phyloP scores from a whole-genome alignment of 1,139 yeast genomes.

The Scheffersomyces cryptocercus region DNA sequence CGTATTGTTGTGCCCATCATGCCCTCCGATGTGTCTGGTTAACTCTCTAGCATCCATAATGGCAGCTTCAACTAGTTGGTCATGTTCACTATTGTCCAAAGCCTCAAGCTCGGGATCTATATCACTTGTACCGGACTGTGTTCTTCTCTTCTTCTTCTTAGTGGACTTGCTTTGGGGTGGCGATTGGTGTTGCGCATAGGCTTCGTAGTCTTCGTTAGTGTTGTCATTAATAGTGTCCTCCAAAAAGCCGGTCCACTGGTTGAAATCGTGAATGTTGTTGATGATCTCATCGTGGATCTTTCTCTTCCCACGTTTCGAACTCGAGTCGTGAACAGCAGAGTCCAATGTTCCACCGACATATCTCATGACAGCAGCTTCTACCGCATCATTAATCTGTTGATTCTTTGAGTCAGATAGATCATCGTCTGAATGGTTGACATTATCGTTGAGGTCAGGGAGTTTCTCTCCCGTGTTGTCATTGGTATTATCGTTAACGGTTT shows the following conservation, averaged over 20 bases:
- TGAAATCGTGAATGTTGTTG: constrained; percentile 29
- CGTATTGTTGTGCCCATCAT: not conserved
- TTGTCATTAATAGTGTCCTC: constrained; percentile 34
- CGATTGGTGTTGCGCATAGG: constrained; percentile 2
- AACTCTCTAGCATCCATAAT: constrained; percentile 65
- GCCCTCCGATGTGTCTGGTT: constrained; percentile 41
- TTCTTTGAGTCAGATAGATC: constrained; percentile 31
- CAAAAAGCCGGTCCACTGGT: constrained; percentile 56
- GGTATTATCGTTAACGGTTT: constrained; percentile 2
- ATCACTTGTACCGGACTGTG: constrained; percentile 18
- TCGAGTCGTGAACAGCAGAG: constrained; percentile 10
- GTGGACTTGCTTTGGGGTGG: constrained; percentile 3
- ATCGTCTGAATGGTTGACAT: constrained; percentile 3
- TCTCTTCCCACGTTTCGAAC: constrained; percentile 6
- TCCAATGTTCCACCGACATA: constrained; percentile 65
- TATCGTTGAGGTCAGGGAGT: constrained; percentile 1
- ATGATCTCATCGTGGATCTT: constrained; percentile 16
- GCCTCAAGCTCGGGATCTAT: constrained; percentile 66
- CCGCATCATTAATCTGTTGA: constrained; percentile 53
- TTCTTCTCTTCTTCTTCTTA: constrained; percentile 8
- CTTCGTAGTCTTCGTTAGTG: constrained; percentile 8
- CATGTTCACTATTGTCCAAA: constrained; percentile 48
- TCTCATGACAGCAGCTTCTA: constrained; percentile 74
- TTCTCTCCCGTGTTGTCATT: constrained; percentile 7
- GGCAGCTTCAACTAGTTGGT: constrained; percentile 66